These are phyloP conservation scores for Oryza meyeriana DNA, from an alignment of 176 grass and related monocot species.

Conservation along the genomic window DNA sequence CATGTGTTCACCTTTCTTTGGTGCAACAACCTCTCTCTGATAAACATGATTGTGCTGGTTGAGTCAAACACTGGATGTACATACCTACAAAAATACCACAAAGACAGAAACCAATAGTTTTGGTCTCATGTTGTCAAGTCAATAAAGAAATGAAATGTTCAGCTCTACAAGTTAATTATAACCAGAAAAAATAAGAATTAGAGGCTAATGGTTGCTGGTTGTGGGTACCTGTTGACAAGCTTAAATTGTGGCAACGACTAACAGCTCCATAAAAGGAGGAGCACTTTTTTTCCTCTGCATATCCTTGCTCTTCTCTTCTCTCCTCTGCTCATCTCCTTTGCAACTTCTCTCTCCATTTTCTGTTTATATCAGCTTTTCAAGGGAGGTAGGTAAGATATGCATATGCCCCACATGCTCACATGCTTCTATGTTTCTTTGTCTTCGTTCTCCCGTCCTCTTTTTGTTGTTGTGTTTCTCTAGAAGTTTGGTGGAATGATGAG, in stretches of 20 bases:
- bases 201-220: conserved; percentile 17
- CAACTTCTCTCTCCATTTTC: not conserved
- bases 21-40: conserved; percentile 10
- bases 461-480: not conserved
- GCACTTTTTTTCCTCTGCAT: conserved; percentile 21
- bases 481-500: not conserved
- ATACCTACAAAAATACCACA: not conserved
- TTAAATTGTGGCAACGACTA: conserved; percentile 41
- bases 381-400: conserved; percentile 30
- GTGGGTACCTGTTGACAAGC: not conserved
- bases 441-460: not conserved
- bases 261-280: conserved; percentile 30
- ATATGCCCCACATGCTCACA: not conserved
- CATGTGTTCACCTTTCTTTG: conserved; percentile 21
- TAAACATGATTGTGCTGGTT: conserved; percentile 34
- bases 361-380: conserved; percentile 25
- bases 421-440: conserved; percentile 1
- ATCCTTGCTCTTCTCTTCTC: not conserved
- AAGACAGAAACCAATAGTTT: not conserved
- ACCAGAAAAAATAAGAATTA: not conserved
- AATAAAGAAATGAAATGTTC: conserved; percentile 22
- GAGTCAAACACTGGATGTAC: conserved; percentile 26
- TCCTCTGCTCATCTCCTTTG: not conserved
- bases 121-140: conserved; percentile 1
- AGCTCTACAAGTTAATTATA: not conserved